Base-by-base conservation (phyloP, 306 rosid genomes). In the Vachellia collinsii region DNA sequence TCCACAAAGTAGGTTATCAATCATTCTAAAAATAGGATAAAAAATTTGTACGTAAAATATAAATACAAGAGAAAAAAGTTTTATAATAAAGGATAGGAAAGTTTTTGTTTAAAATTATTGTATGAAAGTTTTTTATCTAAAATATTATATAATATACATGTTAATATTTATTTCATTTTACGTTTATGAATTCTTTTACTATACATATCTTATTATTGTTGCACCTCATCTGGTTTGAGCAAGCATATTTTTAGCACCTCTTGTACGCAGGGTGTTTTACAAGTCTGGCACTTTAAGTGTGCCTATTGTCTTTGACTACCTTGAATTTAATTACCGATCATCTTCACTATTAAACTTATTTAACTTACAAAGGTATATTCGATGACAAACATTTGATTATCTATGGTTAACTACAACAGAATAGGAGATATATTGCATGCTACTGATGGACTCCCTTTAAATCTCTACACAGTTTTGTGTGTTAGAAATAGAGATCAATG, bases 401-500 rank as follows among this genome's bases (percentile, higher is more conserved):
- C 47, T 48, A 58, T 44, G 69, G 63, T 68, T 38, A 69, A 50
- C 65, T 63, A 74, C 77, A 58, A 44, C 6, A 13, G 66, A 53
- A 44, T 54, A 73, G 38, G 64, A 42, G 56, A 41, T 54, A 38
- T 41, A 64, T 38, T 54, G 47, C 59, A 38, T 65, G 73, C 77
- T 54, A 51, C 61, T 36, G 77, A 47, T 53, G 71, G 43, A 20
- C 59, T 44, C 72, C 20, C 17, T 75, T 77, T 71, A 59, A 46
- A 80, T 68, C 63, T 81, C 74, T 81, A 5, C 3, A 72, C 51
- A 37, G 47, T 71, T 84, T 19, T 80, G 23, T 46, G 11, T 54
- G 67, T 58, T 46, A 25, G 59, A 68, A 58, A 5, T 46, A 75
- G 44, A 46, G 69, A 79, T 58, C 47, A 79, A 16, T 67, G 59